Conservation (phyloP, 805 yeast genomes). For the Candida bentonensis region DNA sequence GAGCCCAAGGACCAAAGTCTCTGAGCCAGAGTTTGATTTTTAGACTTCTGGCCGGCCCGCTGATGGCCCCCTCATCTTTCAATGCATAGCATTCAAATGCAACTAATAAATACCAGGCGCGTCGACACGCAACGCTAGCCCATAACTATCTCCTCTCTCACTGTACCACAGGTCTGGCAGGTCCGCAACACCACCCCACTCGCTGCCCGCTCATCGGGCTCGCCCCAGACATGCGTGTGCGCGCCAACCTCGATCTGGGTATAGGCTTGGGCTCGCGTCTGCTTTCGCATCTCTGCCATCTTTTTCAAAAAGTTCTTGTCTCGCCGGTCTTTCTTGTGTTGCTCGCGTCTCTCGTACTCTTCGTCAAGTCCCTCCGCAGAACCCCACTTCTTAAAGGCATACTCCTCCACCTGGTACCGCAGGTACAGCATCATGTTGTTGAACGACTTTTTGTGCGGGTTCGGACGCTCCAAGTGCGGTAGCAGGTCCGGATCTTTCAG, state of each 20-base stretch:
- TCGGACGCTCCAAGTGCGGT: constrained; percentile 74
- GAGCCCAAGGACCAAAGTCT: too few species aligned
- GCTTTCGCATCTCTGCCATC: constrained; percentile 74
- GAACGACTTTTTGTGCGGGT: constrained; percentile 83
- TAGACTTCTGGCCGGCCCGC: too few species aligned
- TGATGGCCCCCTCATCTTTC: too few species aligned
- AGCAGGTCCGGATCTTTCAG: constrained; percentile 54
- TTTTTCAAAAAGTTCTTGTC: constrained; percentile 71
- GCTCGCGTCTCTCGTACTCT: constrained; percentile 85
- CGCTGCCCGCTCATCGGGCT: constrained; percentile 3
- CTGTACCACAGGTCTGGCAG: neutral
- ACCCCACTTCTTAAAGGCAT: constrained; percentile 91
- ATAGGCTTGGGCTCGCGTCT: constrained; percentile 84
- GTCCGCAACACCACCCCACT: neutral
- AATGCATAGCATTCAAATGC: too few species aligned
- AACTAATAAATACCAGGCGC: too few species aligned
- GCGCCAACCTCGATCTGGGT: constrained; percentile 44
- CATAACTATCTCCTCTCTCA: neutral
- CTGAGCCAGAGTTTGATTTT: too few species aligned
- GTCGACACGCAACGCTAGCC: too few species aligned
- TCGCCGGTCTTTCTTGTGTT: constrained; percentile 50
- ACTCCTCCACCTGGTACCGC: constrained; percentile 85
- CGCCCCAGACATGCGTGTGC: constrained; percentile 66
- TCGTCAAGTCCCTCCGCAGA: constrained; percentile 73
- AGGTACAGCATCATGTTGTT: constrained; percentile 87